A percentile compares a stretch with the other conserved stretches of the same genome.
These are phyloP conservation scores for Crithidia mellificae DNA, from an alignment of 208 protist genomes.

Conservation along the genomic window DNA sequence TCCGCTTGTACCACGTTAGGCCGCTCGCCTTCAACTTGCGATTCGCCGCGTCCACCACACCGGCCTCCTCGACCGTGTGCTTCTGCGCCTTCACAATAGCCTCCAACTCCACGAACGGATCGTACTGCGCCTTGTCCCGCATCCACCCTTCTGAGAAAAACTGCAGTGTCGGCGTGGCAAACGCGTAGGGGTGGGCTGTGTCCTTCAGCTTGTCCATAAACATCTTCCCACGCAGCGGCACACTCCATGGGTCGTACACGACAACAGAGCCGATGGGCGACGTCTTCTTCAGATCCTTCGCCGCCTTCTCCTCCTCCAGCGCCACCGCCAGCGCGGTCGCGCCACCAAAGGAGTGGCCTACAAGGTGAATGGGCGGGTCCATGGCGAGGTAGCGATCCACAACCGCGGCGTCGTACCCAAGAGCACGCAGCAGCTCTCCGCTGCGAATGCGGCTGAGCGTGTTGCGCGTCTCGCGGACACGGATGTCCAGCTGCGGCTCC, in stretches of 20 bases:
- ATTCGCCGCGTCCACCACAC: conserved; percentile 21
- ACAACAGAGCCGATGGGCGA: conserved; percentile 33
- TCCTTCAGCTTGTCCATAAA: conserved; percentile 45
- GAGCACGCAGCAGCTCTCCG: conserved; percentile 38
- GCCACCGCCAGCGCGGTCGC: conserved; percentile 59
- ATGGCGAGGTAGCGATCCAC: conserved; percentile 32
- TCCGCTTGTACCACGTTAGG: conserved; percentile 34
- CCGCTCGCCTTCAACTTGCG: conserved; percentile 11
- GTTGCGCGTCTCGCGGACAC: conserved; percentile 48
- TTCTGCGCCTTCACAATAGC: conserved; percentile 33
- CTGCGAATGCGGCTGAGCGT: conserved; percentile 38
- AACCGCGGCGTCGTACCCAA: conserved; percentile 39
- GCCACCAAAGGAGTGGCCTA: conserved; percentile 87
- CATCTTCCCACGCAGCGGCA: conserved; percentile 49
- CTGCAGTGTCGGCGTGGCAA: conserved; percentile 57
- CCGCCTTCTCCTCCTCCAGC: conserved; percentile 32
- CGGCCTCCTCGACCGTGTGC: conserved; percentile 28
- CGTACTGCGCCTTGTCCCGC: conserved; percentile 31
- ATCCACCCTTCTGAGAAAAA: conserved; percentile 71
- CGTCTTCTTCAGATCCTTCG: conserved; percentile 6
- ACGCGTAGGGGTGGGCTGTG: conserved; percentile 28
- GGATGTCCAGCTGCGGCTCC: conserved; percentile 58
- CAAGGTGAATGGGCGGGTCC: conserved; percentile 38
- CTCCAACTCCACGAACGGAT: conserved; percentile 45
- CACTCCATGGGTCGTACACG: conserved; percentile 71